These are phyloP conservation scores for Zopfochytrium polystomum DNA, from an alignment of 371 early-diverging fungal genomes.

Conservation along the genomic window DNA sequence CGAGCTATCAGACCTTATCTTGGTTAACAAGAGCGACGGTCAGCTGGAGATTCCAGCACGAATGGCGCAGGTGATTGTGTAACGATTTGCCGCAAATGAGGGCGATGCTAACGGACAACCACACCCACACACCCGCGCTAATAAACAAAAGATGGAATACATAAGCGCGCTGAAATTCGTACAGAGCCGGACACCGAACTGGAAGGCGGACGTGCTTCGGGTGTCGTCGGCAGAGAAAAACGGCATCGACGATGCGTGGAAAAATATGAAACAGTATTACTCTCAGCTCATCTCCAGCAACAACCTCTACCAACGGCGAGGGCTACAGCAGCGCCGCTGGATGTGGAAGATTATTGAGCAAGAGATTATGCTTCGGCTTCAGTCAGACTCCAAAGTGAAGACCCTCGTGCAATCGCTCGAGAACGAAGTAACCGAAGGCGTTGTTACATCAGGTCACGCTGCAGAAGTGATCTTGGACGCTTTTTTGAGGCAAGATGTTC, in stretches of 20 bases:
- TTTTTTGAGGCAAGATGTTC: slow-evolving; percentile 16
- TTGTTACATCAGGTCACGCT: slow-evolving; percentile 26
- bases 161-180: slow-evolving; percentile 62
- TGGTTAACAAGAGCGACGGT: slow-evolving; percentile 79
- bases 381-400: neutral
- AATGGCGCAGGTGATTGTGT: slow-evolving; percentile 45
- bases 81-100: neutral
- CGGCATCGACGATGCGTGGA: slow-evolving; percentile 68
- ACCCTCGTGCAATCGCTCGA: slow-evolving; percentile 16
- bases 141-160: slow-evolving; percentile 47
- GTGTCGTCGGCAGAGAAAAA: slow-evolving; percentile 59
- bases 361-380: slow-evolving; percentile 38
- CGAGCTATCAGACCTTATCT: slow-evolving; percentile 71
- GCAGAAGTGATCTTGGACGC: slow-evolving; percentile 27
- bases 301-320: slow-evolving; percentile 52
- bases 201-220: slow-evolving; percentile 55
- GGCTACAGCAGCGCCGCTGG: slow-evolving; percentile 62
- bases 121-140: neutral
- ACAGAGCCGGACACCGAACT: slow-evolving; percentile 33
- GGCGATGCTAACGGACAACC: neutral
- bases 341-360: slow-evolving; percentile 71
- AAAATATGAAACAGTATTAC: slow-evolving; percentile 57
- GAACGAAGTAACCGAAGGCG: slow-evolving; percentile 20
- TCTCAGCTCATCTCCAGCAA: slow-evolving; percentile 27
- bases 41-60: slow-evolving; percentile 59